phyloP scores from a whole-genome alignment of 2,329 filamentous ascomycete genomes.

The Chlorencoelia australis region DNA sequence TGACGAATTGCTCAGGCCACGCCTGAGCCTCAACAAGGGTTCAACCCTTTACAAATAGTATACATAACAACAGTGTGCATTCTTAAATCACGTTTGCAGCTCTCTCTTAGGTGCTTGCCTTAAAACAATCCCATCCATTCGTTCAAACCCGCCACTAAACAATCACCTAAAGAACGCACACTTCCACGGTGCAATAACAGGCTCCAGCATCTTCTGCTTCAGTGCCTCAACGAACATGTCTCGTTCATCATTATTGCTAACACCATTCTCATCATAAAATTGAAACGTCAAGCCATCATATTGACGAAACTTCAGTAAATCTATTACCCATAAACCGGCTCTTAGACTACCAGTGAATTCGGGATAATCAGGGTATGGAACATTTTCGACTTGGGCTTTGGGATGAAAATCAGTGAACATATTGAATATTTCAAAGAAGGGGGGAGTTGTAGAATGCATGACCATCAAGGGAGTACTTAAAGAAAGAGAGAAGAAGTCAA shows the following conservation, averaged over 20 bases:
- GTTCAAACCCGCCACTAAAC: no score
- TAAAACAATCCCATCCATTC: no score
- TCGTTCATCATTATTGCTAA: background rate
- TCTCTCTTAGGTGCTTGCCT: no score
- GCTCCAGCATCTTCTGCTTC: background rate
- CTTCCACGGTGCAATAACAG: conserved; percentile 3
- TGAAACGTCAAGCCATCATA: conserved; percentile 3
- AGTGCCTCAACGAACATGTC: conserved; percentile 1
- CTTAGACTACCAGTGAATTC: background rate
- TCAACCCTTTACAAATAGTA: no score
- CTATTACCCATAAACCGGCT: background rate
- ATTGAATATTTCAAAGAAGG: background rate
- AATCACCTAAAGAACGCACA: background rate
- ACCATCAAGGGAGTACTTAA: background rate
- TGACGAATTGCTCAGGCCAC: no score
- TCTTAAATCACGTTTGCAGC: no score
- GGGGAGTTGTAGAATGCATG: no score
- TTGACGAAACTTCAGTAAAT: conserved; percentile 3
- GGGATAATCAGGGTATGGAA: background rate
- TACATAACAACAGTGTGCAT: no score
- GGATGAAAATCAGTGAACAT: background rate
- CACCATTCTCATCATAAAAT: conserved; percentile 1
- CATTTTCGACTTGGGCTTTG: background rate
- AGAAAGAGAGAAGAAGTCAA: background rate
- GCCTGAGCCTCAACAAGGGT: no score